Percentiles rank a stretch among this genome's conserved stretches.
Conservation (phyloP, 2,329 filamentous ascomycete genomes). For the Alternaria gansuensis region DNA sequence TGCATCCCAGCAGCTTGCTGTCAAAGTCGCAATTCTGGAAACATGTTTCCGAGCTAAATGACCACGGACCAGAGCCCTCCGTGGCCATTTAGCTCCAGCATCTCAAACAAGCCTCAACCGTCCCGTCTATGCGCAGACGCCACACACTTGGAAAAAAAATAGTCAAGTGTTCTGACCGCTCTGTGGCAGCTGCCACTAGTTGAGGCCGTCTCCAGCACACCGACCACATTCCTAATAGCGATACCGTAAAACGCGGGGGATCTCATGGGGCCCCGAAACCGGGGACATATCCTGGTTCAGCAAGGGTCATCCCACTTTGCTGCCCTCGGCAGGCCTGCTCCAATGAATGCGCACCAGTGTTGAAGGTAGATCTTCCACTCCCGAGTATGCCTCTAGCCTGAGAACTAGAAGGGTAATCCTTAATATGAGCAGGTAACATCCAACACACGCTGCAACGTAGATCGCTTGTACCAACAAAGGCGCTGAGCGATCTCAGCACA, state of each 20-base stretch:
- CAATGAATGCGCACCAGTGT: slow-evolving; percentile 1
- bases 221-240: slow-evolving; percentile 6
- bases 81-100: slow-evolving; percentile 1
- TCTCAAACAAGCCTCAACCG: slow-evolving; percentile 14
- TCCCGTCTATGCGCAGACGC: slow-evolving; percentile 11
- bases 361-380: background rate
- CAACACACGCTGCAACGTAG: background rate
- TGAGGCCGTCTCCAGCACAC: background rate
- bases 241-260: slow-evolving; percentile 12
- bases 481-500: slow-evolving; percentile 4
- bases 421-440: slow-evolving; percentile 7
- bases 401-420: background rate
- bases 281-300: slow-evolving; percentile 8
- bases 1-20: slow-evolving; percentile 16
- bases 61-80: background rate
- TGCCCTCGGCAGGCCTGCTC: slow-evolving; percentile 14
- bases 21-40: slow-evolving; percentile 25
- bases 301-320: slow-evolving; percentile 16
- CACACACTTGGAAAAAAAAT: background rate
- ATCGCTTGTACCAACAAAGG: background rate
- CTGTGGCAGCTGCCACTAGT: background rate
- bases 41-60: slow-evolving; percentile 11
- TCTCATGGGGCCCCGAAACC: slow-evolving; percentile 17
- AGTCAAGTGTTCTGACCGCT: background rate
- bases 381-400: background rate